Conservation (phyloP, 2,329 filamentous ascomycete genomes). For the Zasmidium cellare region DNA sequence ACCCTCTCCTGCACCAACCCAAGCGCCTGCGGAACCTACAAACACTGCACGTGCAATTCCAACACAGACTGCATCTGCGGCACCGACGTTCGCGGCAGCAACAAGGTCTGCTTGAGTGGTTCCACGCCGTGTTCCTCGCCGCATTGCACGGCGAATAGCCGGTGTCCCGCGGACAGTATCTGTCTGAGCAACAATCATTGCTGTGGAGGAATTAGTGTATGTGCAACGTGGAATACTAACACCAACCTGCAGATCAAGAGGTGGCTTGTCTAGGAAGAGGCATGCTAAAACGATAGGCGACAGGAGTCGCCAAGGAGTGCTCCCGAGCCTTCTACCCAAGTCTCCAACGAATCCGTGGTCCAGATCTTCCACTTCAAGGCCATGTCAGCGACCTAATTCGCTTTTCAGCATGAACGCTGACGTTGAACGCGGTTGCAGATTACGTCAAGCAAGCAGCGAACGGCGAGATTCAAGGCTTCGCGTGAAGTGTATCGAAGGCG, state of each 20-base stretch:
- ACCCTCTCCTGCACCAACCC: slow-evolving; percentile 1
- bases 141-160: slow-evolving; percentile 5
- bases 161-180: slow-evolving; percentile 2
- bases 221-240: slow-evolving; percentile 1
- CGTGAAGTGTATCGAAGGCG: no score
- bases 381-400: no score
- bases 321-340: no score
- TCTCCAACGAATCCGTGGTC: no score
- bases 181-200: slow-evolving; percentile 6
- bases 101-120: not conserved
- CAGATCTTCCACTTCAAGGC: no score
- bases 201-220: slow-evolving; percentile 12
- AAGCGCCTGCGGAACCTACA: slow-evolving; percentile 2
- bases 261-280: slow-evolving; percentile 10
- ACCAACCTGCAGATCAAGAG: slow-evolving; percentile 1
- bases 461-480: no score
- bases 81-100: not conserved
- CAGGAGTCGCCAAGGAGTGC: no score
- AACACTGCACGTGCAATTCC: not conserved
- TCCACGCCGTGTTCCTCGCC: not conserved
- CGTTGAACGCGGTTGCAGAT: no score
- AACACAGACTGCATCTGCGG: slow-evolving; percentile 6
- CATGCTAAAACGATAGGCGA: no score
- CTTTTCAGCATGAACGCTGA: no score
- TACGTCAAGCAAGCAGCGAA: no score